A percentile compares a stretch with the other conserved stretches of the same genome.
Evolutionary conservation across 768 basidiomycete species (phyloP).

Genomic region (Russula foetens): DNA sequence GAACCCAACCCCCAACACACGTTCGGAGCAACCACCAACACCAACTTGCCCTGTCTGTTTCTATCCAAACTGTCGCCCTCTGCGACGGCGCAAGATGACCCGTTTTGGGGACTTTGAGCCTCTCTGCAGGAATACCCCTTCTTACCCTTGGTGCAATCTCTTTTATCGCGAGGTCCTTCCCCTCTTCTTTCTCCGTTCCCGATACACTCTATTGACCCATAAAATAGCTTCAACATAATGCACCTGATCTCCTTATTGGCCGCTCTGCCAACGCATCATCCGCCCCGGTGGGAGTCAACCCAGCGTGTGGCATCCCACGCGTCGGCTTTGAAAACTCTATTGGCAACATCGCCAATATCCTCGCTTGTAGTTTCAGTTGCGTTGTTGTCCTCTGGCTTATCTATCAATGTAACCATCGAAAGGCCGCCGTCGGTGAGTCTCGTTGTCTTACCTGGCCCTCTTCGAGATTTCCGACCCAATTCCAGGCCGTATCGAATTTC

Average conservation of each 20-base stretch:
- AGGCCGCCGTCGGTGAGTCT: slow-evolving; percentile 74
- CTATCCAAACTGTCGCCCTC: neutral
- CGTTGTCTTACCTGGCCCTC: neutral
- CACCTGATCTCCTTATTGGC: slow-evolving; percentile 31
- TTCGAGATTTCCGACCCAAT: neutral
- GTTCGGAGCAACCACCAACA: neutral
- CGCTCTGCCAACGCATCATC: slow-evolving; percentile 36
- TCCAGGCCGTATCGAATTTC: slow-evolving; percentile 62
- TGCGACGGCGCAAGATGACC: slow-evolving; percentile 32
- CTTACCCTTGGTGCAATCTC: slow-evolving; percentile 90
- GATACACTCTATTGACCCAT: slow-evolving; percentile 1
- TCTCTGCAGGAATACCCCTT: slow-evolving; percentile 61
- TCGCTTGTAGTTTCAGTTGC: slow-evolving; percentile 69
- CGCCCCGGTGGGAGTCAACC: slow-evolving; percentile 80
- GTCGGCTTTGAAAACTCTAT: slow-evolving; percentile 50
- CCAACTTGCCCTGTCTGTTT: neutral
- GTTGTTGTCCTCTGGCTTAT: slow-evolving; percentile 52
- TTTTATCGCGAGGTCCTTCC: slow-evolving; percentile 76
- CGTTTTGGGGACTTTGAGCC: slow-evolving; percentile 67
- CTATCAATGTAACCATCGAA: slow-evolving; percentile 49
- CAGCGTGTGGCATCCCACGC: slow-evolving; percentile 67
- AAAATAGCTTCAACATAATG: slow-evolving; percentile 28
- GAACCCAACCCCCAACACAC: neutral
- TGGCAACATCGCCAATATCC: slow-evolving; percentile 83
- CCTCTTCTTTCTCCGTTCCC: slow-evolving; percentile 13